Evolutionary conservation across 257 asterid species (phyloP).

Genomic region (Cruciata laevipes): DNA sequence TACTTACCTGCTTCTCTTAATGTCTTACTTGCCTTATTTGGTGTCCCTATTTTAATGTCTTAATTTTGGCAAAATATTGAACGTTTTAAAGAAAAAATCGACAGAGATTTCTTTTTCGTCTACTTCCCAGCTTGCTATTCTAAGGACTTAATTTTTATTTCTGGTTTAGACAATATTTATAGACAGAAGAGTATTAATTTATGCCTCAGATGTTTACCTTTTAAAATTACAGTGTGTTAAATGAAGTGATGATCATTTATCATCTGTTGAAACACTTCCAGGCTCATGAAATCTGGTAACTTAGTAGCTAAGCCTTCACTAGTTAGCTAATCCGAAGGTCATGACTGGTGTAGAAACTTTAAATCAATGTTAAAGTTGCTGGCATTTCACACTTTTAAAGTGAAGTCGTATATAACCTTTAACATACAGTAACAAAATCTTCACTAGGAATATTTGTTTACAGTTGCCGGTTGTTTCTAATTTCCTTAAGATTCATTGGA

Average conservation of each 20-base stretch:
- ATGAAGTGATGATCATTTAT: too few species aligned
- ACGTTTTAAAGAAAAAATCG: too few species aligned
- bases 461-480: too few species aligned
- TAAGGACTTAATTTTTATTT: too few species aligned
- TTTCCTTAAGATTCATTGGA: too few species aligned
- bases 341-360: not conserved
- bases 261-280: not conserved
- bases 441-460: not conserved
- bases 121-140: too few species aligned
- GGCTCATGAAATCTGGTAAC: not conserved
- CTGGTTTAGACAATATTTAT: not conserved
- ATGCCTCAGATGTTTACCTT: not conserved
- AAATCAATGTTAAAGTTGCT: not conserved
- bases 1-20: too few species aligned
- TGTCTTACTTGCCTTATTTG: too few species aligned
- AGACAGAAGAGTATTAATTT: not conserved
- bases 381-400: not conserved
- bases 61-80: too few species aligned
- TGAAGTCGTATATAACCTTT: not conserved
- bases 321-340: not conserved
- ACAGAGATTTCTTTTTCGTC: too few species aligned
- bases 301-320: not conserved
- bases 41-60: too few species aligned
- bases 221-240: too few species aligned
- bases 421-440: not conserved